Conservation (phyloP, 768 basidiomycete species). For the Candolleomyces efflorescens region DNA sequence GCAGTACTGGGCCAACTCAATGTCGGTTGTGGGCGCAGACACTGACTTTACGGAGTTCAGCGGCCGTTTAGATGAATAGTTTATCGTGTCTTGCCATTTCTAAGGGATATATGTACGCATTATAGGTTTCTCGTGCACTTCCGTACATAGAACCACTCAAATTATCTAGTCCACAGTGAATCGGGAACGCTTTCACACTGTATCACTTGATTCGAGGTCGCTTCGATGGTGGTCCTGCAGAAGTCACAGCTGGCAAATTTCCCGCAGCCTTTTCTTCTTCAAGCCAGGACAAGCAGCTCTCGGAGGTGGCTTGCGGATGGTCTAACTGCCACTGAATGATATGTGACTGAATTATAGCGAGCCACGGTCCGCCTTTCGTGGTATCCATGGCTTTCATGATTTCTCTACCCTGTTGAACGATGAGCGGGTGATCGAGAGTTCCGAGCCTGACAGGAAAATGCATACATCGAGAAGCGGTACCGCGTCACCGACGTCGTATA, state of each 20-base stretch:
- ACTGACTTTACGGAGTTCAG: too few relatives aligned
- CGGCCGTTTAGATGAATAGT: too few relatives aligned
- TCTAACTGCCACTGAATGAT: slow-evolving; percentile 86
- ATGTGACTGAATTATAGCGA: slow-evolving; percentile 54
- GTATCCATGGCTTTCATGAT: slow-evolving; percentile 50
- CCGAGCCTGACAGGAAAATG: neutral
- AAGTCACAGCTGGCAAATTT: slow-evolving; percentile 32
- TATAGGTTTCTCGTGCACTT: too few relatives aligned
- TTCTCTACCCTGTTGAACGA: slow-evolving; percentile 61
- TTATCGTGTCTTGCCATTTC: too few relatives aligned
- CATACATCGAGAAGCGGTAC: slow-evolving; percentile 79
- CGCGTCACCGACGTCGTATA: slow-evolving; percentile 60
- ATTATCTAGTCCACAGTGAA: neutral
- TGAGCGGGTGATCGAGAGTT: neutral
- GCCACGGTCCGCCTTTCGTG: slow-evolving; percentile 65
- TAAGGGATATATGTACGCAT: too few relatives aligned
- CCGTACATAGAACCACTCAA: neutral
- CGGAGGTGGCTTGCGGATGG: slow-evolving; percentile 61
- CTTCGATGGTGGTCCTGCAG: slow-evolving; percentile 32
- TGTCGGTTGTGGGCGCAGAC: too few relatives aligned
- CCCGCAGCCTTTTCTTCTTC: slow-evolving; percentile 36
- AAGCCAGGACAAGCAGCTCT: slow-evolving; percentile 71
- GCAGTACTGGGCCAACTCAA: too few relatives aligned
- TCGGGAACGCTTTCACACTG: neutral
- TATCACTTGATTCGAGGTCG: slow-evolving; percentile 32